Evolutionary conservation across 2,329 filamentous ascomycete genomes (phyloP), one percentile per base, ranked within the genome.

Genomic region (Fusarium armeniacum): DNA sequence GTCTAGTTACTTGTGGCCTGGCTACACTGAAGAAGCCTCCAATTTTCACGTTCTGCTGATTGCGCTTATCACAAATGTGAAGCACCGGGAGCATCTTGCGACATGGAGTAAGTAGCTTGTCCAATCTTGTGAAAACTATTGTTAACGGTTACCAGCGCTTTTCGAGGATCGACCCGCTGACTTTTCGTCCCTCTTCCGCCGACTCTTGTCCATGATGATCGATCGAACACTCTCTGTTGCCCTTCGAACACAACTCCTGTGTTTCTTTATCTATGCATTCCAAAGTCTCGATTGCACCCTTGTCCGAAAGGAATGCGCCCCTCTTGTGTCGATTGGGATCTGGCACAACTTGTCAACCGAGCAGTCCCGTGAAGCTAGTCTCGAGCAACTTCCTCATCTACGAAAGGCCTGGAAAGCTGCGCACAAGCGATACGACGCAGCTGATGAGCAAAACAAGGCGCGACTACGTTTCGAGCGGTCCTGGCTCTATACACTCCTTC

Each of bases 291-390:
- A 99, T 78, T 94, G 90, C 77, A 87, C 88, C 38, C 87, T 97
- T 58, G 92, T 99, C 51, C 90, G 96, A 67, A 98, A 98, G 79
- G 96, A 99, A 83, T 98, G 96, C 80, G 96, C 95, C 9, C 93
- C 97, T 3, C 83, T 99, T 53, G 95, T 99, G 22, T 96, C 94
- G 15, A 97, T 99, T 73, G 91, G 93, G 1, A 93, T 96, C 74
- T 99, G 96, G 96, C 93, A 98, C 76, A 97, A 97, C 76, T 82
- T 99, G 38, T 92, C 93, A 32, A 92, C 87, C 59, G 93, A 97
- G 35, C 85, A 87, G 62, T 87, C 90, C 67, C 88, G 93, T 71
- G 93, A 97, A 57, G 83, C 83, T 35, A 88, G 90, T 58, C 85
- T 99, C 32, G 89, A 93, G 44, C 90, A 92, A 71, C 87, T 88